Evolutionary conservation across 208 protist genomes (phyloP).

Genomic region (Balamuthia mandrillaris): DNA sequence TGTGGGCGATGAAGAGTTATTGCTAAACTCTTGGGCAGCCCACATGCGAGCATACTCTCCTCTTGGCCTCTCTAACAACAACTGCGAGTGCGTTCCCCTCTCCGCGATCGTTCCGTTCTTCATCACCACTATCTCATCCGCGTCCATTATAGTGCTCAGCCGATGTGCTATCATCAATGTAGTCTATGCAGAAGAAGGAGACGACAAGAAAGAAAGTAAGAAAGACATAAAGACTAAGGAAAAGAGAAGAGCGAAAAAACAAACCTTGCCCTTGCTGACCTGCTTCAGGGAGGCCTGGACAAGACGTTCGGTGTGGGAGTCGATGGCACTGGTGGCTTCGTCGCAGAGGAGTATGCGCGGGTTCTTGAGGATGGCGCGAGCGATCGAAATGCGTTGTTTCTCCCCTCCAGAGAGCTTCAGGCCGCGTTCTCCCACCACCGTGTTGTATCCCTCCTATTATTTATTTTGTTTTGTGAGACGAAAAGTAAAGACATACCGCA

Average conservation of each 20-base stretch:
- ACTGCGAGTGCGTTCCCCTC: constrained; percentile 49
- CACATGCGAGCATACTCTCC: too few relatives aligned
- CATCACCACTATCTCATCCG: constrained; percentile 62
- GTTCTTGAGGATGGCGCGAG: constrained; percentile 62
- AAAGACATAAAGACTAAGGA: neutral
- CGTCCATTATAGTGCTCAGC: constrained; percentile 41
- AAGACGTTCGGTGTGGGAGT: constrained; percentile 65
- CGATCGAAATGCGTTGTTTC: constrained; percentile 76
- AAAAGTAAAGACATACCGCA: neutral
- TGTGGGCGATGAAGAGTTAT: too few relatives aligned
- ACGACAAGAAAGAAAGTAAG: neutral
- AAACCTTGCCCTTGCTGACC: neutral
- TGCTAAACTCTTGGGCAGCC: too few relatives aligned
- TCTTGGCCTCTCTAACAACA: too few relatives aligned
- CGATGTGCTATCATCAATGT: neutral
- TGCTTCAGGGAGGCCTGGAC: constrained; percentile 50
- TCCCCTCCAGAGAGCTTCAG: constrained; percentile 72
- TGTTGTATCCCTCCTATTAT: constrained; percentile 48
- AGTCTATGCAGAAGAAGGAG: neutral
- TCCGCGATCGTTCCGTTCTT: constrained; percentile 50
- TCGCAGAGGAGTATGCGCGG: constrained; percentile 69
- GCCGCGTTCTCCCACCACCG: constrained; percentile 73
- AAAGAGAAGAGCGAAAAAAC: neutral
- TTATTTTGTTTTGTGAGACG: neutral
- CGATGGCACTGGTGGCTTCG: constrained; percentile 71